Evolutionary conservation across 176 grass and related monocot genomes (phyloP).

Genomic region (Oryza longistaminata): DNA sequence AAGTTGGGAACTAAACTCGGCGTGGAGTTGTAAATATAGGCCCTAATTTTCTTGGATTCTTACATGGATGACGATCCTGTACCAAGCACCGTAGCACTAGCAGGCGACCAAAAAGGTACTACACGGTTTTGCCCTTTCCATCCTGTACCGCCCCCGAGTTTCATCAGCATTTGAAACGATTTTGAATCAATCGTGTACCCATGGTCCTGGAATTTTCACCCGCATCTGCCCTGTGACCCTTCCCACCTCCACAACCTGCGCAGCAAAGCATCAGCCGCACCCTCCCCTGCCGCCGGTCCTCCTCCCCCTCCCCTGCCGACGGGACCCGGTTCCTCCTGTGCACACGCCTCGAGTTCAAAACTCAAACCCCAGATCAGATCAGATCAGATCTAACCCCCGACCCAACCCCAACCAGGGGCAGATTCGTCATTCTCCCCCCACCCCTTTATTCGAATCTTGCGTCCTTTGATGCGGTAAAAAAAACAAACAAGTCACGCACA

Average conservation of each 20-base stretch:
- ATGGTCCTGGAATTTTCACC: conserved; percentile 16
- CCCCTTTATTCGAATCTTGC: conserved; percentile 41
- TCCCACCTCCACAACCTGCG: background rate
- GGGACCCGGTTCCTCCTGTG: conserved; percentile 33
- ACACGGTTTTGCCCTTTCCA: too few species aligned
- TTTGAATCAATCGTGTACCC: background rate
- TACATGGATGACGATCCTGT: too few species aligned
- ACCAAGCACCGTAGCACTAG: too few species aligned
- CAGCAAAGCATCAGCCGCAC: background rate
- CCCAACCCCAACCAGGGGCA: conserved; percentile 18
- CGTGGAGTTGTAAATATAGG: too few species aligned
- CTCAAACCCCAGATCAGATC: conserved; percentile 19
- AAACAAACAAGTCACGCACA: background rate
- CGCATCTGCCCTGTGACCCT: background rate
- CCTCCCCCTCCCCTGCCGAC: background rate
- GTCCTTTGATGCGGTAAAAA: conserved; percentile 41
- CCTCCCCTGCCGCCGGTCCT: conserved; percentile 21
- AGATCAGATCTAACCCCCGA: conserved; percentile 35
- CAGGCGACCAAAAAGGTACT: too few species aligned
- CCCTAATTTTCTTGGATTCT: too few species aligned
- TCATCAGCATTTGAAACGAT: conserved; percentile 3
- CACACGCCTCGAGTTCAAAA: conserved; percentile 28
- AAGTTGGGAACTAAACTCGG: too few species aligned
- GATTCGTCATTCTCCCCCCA: background rate
- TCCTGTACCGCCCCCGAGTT: too few species aligned